Conservation (phyloP, 2,329 filamentous ascomycete species). For the Pyrenophora teres region DNA sequence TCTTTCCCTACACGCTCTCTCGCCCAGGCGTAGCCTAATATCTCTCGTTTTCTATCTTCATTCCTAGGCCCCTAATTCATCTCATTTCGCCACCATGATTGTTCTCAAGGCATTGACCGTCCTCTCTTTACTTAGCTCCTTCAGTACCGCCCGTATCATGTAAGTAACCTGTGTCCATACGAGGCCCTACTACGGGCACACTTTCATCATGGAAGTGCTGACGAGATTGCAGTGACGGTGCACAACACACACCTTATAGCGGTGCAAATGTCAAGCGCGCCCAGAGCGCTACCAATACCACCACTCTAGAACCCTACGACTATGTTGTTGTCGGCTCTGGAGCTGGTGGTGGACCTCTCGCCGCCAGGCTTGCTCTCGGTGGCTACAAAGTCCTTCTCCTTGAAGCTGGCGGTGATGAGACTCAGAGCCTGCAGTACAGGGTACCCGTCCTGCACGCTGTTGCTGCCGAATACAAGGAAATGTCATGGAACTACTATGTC, state of each 20-base stretch:
- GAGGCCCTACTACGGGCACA: neutral
- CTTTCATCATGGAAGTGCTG: neutral
- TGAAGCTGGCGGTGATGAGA: slow-evolving; percentile 63
- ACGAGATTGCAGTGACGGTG: slow-evolving; percentile 22
- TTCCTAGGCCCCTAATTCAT: slow-evolving; percentile 1
- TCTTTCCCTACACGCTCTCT: neutral
- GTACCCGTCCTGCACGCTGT: slow-evolving; percentile 59
- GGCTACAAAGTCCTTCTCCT: slow-evolving; percentile 63
- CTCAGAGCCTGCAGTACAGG: slow-evolving; percentile 52
- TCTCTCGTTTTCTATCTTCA: slow-evolving; percentile 9
- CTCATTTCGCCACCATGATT: slow-evolving; percentile 7
- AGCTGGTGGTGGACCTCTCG: slow-evolving; percentile 63
- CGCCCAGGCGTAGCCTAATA: neutral
- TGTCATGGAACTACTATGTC: slow-evolving; percentile 66
- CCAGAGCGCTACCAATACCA: slow-evolving; percentile 13
- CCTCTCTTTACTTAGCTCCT: slow-evolving; percentile 12
- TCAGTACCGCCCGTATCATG: slow-evolving; percentile 11
- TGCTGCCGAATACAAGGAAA: slow-evolving; percentile 59
- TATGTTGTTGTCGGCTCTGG: slow-evolving; percentile 66
- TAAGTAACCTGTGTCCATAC: neutral
- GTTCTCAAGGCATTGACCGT: slow-evolving; percentile 15
- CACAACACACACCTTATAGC: slow-evolving; percentile 22
- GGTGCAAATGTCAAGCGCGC: slow-evolving; percentile 28
- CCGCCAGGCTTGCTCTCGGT: slow-evolving; percentile 60
- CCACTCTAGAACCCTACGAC: slow-evolving; percentile 53